Evolutionary conservation across 1,284 basidiomycete genomes (phyloP), one percentile per base, ranked within the genome.

Genomic region (Hymenochaete sp.): DNA sequence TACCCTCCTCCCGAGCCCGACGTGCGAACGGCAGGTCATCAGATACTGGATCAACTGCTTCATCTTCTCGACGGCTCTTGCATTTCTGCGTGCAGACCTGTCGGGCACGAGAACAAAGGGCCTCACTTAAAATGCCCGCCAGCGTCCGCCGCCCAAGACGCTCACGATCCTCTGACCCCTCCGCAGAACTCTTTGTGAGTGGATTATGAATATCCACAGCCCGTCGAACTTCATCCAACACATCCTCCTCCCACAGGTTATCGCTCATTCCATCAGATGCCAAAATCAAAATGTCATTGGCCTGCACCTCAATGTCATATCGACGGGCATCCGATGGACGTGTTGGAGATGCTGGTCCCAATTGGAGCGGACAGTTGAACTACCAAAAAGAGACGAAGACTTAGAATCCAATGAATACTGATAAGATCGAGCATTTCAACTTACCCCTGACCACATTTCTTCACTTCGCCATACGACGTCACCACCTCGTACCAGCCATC

Each of bases 211-310:
- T 21, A 9, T 29, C 31, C 16, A 36, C 32, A 16, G 33, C 45
- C 28, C 48, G 18, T 10, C 75, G 67, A 9, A 97, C 84, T 56
- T 92, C 88, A 53, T 96, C 92, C 10, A 97, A 66, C 21, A 98
- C 84, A 52, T 97, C 93, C 57, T 91, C 85, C 59, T 97, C 93
- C 76, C 93, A 97, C 40, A 97, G 67, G 57, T 98, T 98, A 63
- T 98, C 93, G 57, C 85, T 83, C 41, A 97, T 69, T 1, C 93
- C 93, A 59, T 98, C 93, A 27, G 77, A 82, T 2, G 90, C 86
- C 26, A 97, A 75, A 47, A 97, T 85, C 38, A 97, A 78, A 33
- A 97, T 85, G 57, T 97, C 93, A 51, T 89, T 83, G 38, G 78
- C 77, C 56, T 80, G 75, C 3, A 97, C 91, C 16, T 82, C 80